Evolutionary conservation across 352 stramenopile genomes (phyloP).

Genomic region (Globisporangium nagaii): DNA sequence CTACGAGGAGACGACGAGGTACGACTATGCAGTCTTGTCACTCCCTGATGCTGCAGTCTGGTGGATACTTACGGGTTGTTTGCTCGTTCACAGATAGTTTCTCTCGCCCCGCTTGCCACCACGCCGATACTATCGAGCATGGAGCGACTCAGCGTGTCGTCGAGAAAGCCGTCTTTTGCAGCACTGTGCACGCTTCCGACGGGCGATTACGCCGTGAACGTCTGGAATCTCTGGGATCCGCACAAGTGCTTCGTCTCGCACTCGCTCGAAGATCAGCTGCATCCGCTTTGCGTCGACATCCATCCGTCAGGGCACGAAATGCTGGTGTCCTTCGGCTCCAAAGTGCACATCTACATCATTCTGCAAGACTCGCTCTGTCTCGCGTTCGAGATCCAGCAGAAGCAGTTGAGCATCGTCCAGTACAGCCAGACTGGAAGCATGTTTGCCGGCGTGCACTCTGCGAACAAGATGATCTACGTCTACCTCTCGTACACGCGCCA

Average conservation of each 20-base stretch:
- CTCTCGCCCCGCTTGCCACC: conserved; percentile 32
- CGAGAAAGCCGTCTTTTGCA: conserved; percentile 40
- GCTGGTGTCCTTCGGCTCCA: conserved; percentile 39
- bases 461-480: conserved; percentile 38
- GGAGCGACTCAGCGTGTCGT: conserved; percentile 33
- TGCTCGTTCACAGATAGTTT: conserved; percentile 19
- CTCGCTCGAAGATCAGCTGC: conserved; percentile 27
- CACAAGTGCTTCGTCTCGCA: conserved; percentile 60
- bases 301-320: conserved; percentile 55
- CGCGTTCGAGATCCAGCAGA: conserved; percentile 55
- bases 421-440: conserved; percentile 59
- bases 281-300: conserved; percentile 44
- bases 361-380: conserved; percentile 58
- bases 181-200: conserved; percentile 30
- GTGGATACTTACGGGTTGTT: background rate
- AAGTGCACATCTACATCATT: conserved; percentile 56
- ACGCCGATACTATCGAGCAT: conserved; percentile 40
- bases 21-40: background rate
- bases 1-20: conserved; percentile 64
- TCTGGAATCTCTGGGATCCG: conserved; percentile 57
- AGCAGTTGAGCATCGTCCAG: conserved; percentile 50
- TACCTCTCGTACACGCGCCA: conserved; percentile 37
- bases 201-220: conserved; percentile 37
- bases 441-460: conserved; percentile 34
- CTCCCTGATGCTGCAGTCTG: background rate